Conservation (phyloP, 306 rosid genomes). For the Argentina anserina region DNA sequence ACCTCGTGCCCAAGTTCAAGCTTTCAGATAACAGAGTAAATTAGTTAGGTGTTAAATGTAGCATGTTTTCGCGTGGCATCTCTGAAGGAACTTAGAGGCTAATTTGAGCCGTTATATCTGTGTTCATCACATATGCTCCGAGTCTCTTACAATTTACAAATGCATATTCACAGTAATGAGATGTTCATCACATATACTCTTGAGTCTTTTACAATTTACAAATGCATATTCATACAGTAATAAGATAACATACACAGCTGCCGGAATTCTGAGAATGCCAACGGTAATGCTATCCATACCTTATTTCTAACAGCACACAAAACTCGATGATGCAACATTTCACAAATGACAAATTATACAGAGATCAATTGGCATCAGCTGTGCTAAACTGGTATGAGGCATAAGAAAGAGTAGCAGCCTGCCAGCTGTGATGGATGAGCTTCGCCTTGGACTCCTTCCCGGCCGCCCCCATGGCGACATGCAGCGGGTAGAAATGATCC, state of each 20-base stretch:
- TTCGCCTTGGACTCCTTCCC: conserved; percentile 55
- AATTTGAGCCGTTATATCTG: not conserved
- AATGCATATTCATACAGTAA: not conserved
- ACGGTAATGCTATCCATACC: not conserved
- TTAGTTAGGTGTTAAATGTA: not conserved
- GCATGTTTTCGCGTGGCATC: not conserved
- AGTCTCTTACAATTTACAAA: not conserved
- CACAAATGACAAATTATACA: not conserved
- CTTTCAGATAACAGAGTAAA: not conserved
- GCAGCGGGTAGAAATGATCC: conserved; percentile 75
- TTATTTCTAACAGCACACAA: not conserved
- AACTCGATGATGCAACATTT: not conserved
- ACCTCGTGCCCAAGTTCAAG: not conserved
- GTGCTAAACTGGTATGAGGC: conserved; percentile 65
- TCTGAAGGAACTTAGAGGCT: not conserved
- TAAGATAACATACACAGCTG: not conserved
- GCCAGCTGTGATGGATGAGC: conserved; percentile 61
- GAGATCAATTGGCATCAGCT: not conserved
- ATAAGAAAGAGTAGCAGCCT: conserved; percentile 54
- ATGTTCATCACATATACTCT: not conserved
- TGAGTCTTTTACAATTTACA: not conserved
- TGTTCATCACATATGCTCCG: not conserved
- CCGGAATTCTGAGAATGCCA: not conserved
- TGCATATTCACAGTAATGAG: not conserved
- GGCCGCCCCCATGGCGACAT: conserved; percentile 83